Conservation (phyloP, 805 yeast species). For the Schwanniomyces sp. region DNA sequence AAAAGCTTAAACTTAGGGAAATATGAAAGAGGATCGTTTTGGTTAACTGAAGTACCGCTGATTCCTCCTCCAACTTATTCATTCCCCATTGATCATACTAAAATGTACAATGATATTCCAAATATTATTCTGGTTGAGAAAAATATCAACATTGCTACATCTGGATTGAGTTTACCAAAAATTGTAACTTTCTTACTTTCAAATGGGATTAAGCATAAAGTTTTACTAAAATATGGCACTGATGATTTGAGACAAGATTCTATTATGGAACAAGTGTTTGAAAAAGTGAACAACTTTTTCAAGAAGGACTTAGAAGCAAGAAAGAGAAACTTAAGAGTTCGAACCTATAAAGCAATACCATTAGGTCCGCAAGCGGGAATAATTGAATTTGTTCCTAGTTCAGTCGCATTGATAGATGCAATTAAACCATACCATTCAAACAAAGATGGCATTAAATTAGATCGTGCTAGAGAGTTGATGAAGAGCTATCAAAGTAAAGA, state of each 20-base stretch:
- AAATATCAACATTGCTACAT: constrained; percentile 59
- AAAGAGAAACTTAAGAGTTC: constrained; percentile 56
- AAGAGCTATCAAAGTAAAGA: constrained; percentile 51
- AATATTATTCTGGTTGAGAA: constrained; percentile 46
- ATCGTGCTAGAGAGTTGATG: constrained; percentile 66
- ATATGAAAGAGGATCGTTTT: constrained; percentile 42
- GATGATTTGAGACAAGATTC: constrained; percentile 96
- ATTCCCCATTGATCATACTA: constrained; percentile 42
- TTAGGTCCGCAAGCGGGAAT: constrained; percentile 85
- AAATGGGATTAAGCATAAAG: constrained; percentile 57
- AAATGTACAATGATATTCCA: constrained; percentile 48
- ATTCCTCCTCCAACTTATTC: constrained; percentile 70
- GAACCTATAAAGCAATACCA: constrained; percentile 90
- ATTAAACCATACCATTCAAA: constrained; percentile 61
- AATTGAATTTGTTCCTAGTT: constrained; percentile 83
- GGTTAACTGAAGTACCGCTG: constrained; percentile 51
- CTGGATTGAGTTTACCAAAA: constrained; percentile 89
- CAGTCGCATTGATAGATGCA: constrained; percentile 69
- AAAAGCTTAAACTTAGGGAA: constrained; percentile 30
- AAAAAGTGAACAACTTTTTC: constrained; percentile 73
- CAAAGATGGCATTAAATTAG: constrained; percentile 46
- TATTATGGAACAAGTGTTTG: constrained; percentile 96
- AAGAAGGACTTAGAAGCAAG: constrained; percentile 54
- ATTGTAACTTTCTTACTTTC: constrained; percentile 56
- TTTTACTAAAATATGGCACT: constrained; percentile 78